These are phyloP conservation scores for Actinomortierella ambigua DNA, from an alignment of 371 early-diverging fungal genomes.

Conservation along the genomic window DNA sequence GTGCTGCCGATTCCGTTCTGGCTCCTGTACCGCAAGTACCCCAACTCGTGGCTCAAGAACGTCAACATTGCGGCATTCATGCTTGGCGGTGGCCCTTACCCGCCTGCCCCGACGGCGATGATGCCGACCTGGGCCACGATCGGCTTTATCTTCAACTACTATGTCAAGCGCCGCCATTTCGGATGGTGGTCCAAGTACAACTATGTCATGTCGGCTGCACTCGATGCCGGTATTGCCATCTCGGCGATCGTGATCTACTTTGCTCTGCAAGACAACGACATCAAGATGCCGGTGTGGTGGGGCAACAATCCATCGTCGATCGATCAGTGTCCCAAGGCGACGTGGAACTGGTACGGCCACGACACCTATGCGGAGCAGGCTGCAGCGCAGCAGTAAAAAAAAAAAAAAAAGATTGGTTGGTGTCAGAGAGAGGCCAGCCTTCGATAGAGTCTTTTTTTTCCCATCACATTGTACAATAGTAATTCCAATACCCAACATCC, in stretches of 20 bases:
- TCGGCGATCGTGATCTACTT: conserved; percentile 61
- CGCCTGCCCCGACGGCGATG: conserved; percentile 40
- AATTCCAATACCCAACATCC: no score
- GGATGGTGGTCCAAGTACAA: conserved; percentile 80
- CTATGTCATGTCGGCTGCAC: conserved; percentile 78
- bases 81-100: conserved; percentile 55
- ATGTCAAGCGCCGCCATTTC: conserved; percentile 60
- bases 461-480: no score
- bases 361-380: conserved; percentile 42
- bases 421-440: no score
- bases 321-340: conserved; percentile 36
- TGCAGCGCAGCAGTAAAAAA: no score
- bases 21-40: conserved; percentile 49
- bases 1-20: conserved; percentile 62
- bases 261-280: conserved; percentile 44
- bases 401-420: no score
- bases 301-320: conserved; percentile 42
- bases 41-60: conserved; percentile 51
- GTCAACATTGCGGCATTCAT: conserved; percentile 53
- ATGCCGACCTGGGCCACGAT: conserved; percentile 66
- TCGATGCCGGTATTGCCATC: conserved; percentile 73
- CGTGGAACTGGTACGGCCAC: conserved; percentile 44
- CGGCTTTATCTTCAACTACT: conserved; percentile 73
- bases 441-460: no score
- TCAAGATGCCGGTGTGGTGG: conserved; percentile 45